Conservation (phyloP, 225 moss, liverwort and hornwort genomes). For the Sphagnum contortum region DNA sequence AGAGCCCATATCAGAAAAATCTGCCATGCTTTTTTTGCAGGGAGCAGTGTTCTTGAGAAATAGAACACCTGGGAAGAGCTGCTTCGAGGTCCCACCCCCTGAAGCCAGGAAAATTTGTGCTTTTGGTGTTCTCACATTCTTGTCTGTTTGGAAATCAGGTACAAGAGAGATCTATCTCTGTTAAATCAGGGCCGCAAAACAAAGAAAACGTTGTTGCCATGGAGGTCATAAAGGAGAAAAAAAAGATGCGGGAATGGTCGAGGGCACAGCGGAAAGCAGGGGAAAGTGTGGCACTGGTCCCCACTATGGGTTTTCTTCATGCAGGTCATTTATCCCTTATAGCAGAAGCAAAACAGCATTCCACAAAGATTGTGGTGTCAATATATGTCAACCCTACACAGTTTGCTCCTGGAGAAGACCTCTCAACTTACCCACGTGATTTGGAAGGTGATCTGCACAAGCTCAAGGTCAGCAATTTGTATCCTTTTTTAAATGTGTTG, state of each 20-base stretch:
- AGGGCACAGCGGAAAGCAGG: slow-evolving; percentile 50
- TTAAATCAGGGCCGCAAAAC: too few species aligned
- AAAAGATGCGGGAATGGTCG: slow-evolving; percentile 77
- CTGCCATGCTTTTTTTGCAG: too few species aligned
- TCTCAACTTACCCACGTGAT: slow-evolving; percentile 70
- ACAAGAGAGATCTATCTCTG: too few species aligned
- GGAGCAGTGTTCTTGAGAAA: too few species aligned
- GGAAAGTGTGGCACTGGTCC: slow-evolving; percentile 64
- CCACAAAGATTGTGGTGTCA: slow-evolving; percentile 73
- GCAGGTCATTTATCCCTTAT: slow-evolving; percentile 80
- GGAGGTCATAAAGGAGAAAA: slow-evolving; percentile 71
- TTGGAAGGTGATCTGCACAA: slow-evolving; percentile 66
- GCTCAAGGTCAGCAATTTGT: slow-evolving; percentile 45
- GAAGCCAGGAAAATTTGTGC: too few species aligned
- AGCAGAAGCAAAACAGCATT: slow-evolving; percentile 49
- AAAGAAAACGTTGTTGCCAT: slow-evolving; percentile 10
- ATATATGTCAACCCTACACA: slow-evolving; percentile 91
- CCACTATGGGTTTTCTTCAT: slow-evolving; percentile 89
- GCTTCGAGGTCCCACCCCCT: too few species aligned
- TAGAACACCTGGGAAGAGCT: too few species aligned
- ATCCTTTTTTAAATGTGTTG: not conserved
- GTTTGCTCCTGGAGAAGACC: slow-evolving; percentile 85
- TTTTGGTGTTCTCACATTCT: too few species aligned
- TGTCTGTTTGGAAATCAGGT: too few species aligned
- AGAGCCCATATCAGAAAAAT: too few species aligned